Percentiles rank a stretch among this genome's conserved stretches.
Conservation (phyloP, 306 rosid genomes). For the Lathyrus sativus region DNA sequence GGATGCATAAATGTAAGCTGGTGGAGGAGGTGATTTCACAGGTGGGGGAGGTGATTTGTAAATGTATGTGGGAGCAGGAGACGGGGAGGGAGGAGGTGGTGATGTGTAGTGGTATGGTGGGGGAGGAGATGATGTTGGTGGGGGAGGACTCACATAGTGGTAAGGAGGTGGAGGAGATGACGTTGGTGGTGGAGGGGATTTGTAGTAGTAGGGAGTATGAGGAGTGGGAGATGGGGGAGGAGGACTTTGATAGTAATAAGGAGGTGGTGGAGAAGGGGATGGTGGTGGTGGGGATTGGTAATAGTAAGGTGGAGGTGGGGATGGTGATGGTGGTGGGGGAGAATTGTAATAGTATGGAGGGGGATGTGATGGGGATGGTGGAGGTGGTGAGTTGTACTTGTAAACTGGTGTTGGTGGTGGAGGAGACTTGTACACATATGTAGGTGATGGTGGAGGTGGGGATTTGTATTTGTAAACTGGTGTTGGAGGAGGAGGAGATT, state of each 20-base stretch:
- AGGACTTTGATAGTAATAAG: slow-evolving; percentile 46
- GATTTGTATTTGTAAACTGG: slow-evolving; percentile 32
- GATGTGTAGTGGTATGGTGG: slow-evolving; percentile 43
- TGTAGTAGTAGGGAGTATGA: slow-evolving; percentile 46
- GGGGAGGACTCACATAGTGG: slow-evolving; percentile 59
- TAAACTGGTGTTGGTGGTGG: slow-evolving; percentile 45
- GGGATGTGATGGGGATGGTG: slow-evolving; percentile 26
- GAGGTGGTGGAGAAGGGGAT: slow-evolving; percentile 34
- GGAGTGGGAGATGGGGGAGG: slow-evolving; percentile 59
- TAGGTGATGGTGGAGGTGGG: slow-evolving; percentile 50
- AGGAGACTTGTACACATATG: slow-evolving; percentile 41
- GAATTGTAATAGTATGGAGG: slow-evolving; percentile 51
- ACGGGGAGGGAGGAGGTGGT: slow-evolving; percentile 42
- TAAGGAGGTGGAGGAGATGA: slow-evolving; percentile 55
- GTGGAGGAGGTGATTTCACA: slow-evolving; percentile 49
- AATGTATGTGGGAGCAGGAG: slow-evolving; percentile 48
- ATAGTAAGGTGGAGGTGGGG: slow-evolving; percentile 46
- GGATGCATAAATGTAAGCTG: slow-evolving; percentile 62
- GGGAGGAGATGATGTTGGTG: slow-evolving; percentile 47
- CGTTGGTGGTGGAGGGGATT: slow-evolving; percentile 58
- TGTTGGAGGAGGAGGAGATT: slow-evolving; percentile 33
- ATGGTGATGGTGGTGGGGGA: slow-evolving; percentile 46
- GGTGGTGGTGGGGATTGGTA: slow-evolving; percentile 56
- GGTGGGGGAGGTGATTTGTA: slow-evolving; percentile 63
- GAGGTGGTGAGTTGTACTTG: slow-evolving; percentile 47